These are phyloP conservation scores for Corchorus capsularis DNA, from an alignment of 345 rosid genomes.

Conservation along the genomic window DNA sequence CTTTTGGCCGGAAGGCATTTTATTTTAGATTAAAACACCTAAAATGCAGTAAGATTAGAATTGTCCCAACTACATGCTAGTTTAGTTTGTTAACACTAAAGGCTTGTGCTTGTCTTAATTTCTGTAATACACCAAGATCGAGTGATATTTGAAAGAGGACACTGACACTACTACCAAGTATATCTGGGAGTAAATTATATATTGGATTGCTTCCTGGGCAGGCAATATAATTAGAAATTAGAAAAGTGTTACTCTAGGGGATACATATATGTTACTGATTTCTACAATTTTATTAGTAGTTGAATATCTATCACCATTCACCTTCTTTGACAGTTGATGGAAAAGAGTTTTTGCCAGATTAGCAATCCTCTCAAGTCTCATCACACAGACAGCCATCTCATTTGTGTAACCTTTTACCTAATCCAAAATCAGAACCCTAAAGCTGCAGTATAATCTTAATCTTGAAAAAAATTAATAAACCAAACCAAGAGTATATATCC, in stretches of 20 bases:
- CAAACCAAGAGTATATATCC: slow-evolving; percentile 14
- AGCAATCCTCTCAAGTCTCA: slow-evolving; percentile 86
- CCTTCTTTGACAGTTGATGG: slow-evolving; percentile 96
- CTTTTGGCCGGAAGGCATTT: too few species aligned
- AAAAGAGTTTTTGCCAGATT: slow-evolving; percentile 89
- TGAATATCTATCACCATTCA: slow-evolving; percentile 25
- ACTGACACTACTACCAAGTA: slow-evolving; percentile 32
- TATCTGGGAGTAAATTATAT: slow-evolving; percentile 95
- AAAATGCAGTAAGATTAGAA: background rate
- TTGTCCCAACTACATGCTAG: background rate
- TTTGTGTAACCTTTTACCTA: slow-evolving; percentile 95
- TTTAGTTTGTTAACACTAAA: background rate
- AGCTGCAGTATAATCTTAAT: slow-evolving; percentile 10
- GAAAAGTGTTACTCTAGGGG: slow-evolving; percentile 8
- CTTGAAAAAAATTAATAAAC: background rate
- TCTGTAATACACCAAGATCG: background rate
- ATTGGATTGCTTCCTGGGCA: slow-evolving; percentile 98
- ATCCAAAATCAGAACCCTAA: slow-evolving; percentile 32
- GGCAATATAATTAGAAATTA: slow-evolving; percentile 32
- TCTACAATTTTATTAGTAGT: background rate
- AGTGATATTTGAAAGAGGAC: too few species aligned
- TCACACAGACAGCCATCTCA: slow-evolving; percentile 85
- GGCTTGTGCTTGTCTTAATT: slow-evolving; percentile 1
- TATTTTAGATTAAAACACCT: background rate
- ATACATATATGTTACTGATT: slow-evolving; percentile 15